A percentile compares a stretch with the other conserved stretches of the same genome.
phyloP scores from a whole-genome alignment of 176 grass and related monocot species.

The Ampelocalamus luodianensis region DNA sequence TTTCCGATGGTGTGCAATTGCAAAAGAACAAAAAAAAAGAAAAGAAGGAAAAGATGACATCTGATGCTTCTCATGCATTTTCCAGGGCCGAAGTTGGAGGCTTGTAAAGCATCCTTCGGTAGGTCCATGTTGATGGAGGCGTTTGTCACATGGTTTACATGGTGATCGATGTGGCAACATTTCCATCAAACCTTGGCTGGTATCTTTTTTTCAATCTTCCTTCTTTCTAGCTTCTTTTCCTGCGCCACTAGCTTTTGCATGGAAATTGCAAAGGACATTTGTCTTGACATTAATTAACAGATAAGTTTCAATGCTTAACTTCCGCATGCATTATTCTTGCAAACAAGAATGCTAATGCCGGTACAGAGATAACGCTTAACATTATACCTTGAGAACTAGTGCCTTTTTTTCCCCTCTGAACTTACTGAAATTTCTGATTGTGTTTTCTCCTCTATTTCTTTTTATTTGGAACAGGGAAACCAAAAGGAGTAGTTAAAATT shows the following conservation, averaged over 20 bases:
- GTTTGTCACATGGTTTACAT: slow-evolving; percentile 66
- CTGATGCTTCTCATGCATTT: slow-evolving; percentile 70
- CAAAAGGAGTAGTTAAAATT: background rate
- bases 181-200: slow-evolving; percentile 64
- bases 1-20: slow-evolving; percentile 35
- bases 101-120: slow-evolving; percentile 77
- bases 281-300: background rate
- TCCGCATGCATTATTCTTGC: slow-evolving; percentile 21
- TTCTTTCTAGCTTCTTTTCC: slow-evolving; percentile 17
- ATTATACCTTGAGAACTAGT: slow-evolving; percentile 5
- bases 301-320: background rate
- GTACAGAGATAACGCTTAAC: background rate
- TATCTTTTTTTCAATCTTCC: slow-evolving; percentile 36
- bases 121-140: slow-evolving; percentile 61
- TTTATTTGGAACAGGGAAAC: slow-evolving; percentile 4
- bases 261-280: slow-evolving; percentile 18
- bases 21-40: slow-evolving; percentile 22
- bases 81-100: slow-evolving; percentile 73
- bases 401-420: background rate
- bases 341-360: background rate
- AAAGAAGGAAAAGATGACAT: slow-evolving; percentile 28
- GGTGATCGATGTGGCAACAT: slow-evolving; percentile 65
- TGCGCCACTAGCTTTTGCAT: slow-evolving; percentile 25
- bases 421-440: background rate
- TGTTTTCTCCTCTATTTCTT: background rate